Conservation (phyloP, 2,329 filamentous ascomycete species). For the Alternaria infectoria region DNA sequence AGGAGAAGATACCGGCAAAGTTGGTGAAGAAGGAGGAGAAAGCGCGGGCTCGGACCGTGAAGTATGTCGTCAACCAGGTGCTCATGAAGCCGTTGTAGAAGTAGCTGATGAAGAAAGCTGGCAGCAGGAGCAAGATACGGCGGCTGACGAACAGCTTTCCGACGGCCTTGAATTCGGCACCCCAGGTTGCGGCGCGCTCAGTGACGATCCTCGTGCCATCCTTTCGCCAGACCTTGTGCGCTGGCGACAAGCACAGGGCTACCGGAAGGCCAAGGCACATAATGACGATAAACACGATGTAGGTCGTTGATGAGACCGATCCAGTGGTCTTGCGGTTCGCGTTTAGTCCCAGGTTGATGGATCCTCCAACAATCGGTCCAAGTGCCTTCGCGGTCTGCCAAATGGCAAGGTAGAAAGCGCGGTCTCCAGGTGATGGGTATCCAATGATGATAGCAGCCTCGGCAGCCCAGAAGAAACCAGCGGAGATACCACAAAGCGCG, state of each 20-base stretch:
- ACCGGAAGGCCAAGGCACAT: constrained; percentile 55
- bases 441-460: constrained; percentile 52
- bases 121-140: constrained; percentile 40
- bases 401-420: constrained; percentile 45
- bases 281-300: constrained; percentile 56
- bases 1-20: constrained; percentile 46
- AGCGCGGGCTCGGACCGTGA: constrained; percentile 44
- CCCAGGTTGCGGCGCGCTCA: constrained; percentile 30
- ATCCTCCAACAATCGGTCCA: constrained; percentile 56
- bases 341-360: constrained; percentile 59
- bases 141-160: constrained; percentile 39
- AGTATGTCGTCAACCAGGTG: constrained; percentile 45
- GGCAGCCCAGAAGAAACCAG: constrained; percentile 53
- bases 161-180: constrained; percentile 39
- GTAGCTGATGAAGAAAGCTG: constrained; percentile 48
- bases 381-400: constrained; percentile 46
- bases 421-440: constrained; percentile 48
- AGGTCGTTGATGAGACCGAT: constrained; percentile 50
- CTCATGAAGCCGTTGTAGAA: constrained; percentile 48
- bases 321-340: constrained; percentile 46
- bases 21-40: constrained; percentile 48
- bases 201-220: constrained; percentile 49
- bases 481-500: constrained; percentile 48
- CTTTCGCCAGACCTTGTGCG: constrained; percentile 53
- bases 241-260: constrained; percentile 53